Conservation (phyloP, 257 asterid species). For the Ilex asprella region DNA sequence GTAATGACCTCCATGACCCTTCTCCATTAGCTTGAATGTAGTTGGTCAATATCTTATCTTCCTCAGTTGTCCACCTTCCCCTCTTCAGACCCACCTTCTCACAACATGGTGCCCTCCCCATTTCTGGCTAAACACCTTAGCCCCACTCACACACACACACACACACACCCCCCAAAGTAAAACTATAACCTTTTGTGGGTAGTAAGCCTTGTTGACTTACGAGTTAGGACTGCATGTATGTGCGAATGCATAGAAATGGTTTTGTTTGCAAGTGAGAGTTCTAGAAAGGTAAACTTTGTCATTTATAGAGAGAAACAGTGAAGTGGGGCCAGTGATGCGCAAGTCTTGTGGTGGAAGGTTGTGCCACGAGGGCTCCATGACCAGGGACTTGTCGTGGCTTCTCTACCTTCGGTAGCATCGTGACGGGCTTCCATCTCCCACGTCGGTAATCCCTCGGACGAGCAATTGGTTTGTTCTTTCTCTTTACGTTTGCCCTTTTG, state of each 20-base stretch:
- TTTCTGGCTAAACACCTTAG: constrained; percentile 1
- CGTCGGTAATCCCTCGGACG: too few relatives aligned
- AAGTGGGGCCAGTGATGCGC: constrained; percentile 1
- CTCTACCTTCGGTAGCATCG: constrained; percentile 18
- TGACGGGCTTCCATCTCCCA: too few relatives aligned
- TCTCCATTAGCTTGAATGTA: constrained; percentile 66
- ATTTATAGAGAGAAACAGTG: constrained; percentile 16
- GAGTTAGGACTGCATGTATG: background rate
- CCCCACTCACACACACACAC: background rate
- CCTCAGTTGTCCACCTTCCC: constrained; percentile 88
- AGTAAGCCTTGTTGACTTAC: too few relatives aligned
- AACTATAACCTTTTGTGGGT: too few relatives aligned
- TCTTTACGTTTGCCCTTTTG: too few relatives aligned
- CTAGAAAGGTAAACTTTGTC: constrained; percentile 3
- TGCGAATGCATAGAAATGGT: background rate
- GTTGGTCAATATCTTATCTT: constrained; percentile 54
- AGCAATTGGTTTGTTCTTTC: too few relatives aligned
- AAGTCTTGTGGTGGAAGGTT: constrained; percentile 22
- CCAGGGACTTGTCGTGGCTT: constrained; percentile 51
- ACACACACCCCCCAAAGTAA: background rate
- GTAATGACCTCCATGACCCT: constrained; percentile 87
- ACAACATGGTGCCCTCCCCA: constrained; percentile 92
- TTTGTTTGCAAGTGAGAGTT: background rate
- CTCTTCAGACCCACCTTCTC: constrained; percentile 76
- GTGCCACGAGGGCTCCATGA: constrained; percentile 40